Percentiles rank a stretch among this genome's conserved stretches.
phyloP scores from a whole-genome alignment of 345 rosid genomes.

The Melaleuca alternifolia region DNA sequence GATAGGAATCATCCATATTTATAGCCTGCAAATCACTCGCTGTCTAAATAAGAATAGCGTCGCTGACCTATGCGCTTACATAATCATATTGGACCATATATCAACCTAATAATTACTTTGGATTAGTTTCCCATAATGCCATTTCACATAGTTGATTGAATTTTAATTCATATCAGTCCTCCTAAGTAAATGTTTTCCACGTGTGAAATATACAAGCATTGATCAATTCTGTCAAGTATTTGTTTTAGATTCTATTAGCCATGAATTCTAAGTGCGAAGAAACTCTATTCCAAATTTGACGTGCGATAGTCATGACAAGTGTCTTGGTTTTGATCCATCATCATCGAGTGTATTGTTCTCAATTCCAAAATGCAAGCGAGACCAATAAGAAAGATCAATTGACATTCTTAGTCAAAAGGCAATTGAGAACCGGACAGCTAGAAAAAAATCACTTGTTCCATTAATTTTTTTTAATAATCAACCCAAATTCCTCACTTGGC shows the following conservation, averaged over 20 bases:
- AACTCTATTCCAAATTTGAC: neutral
- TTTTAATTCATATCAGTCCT: neutral
- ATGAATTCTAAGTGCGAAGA: neutral
- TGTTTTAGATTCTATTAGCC: neutral
- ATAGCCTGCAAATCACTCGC: neutral
- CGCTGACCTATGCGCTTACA: neutral
- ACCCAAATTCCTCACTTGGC: neutral
- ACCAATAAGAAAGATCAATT: neutral
- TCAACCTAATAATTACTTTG: neutral
- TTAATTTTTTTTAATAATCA: too few species aligned
- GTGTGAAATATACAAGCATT: neutral
- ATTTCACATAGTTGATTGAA: neutral
- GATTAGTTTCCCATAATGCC: neutral
- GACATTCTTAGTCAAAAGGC: neutral
- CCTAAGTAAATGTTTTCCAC: neutral
- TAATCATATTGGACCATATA: neutral
- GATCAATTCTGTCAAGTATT: fast-evolving
- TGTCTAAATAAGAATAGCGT: neutral
- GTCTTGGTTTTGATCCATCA: neutral
- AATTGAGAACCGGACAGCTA: too few species aligned
- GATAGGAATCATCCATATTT: neutral
- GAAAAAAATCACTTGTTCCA: too few species aligned
- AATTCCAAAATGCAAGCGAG: neutral
- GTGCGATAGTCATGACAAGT: neutral
- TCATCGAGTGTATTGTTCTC: neutral